phyloP scores from a whole-genome alignment of 176 grass and related monocot genomes.

The Avena atlantica region DNA sequence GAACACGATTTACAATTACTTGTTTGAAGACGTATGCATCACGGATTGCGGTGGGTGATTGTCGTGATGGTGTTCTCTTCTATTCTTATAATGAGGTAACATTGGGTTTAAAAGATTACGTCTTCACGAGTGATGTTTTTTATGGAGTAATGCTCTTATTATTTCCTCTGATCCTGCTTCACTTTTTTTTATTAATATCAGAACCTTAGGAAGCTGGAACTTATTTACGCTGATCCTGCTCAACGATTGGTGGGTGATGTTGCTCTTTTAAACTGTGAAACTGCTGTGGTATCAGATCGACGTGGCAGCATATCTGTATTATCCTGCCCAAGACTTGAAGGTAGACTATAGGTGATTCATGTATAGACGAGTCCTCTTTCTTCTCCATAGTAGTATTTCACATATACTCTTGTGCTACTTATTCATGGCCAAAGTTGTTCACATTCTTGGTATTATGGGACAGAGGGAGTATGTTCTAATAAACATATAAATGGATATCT shows the following conservation, averaged over 20 bases:
- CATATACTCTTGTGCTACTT: conserved; percentile 9
- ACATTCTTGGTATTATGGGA: not conserved
- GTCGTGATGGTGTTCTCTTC: conserved; percentile 99
- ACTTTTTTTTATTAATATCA: conserved; percentile 36
- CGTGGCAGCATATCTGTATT: conserved; percentile 91
- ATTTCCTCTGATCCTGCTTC: conserved; percentile 33
- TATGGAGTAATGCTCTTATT: conserved; percentile 13
- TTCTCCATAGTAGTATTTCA: not conserved
- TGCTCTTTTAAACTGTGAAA: conserved; percentile 80
- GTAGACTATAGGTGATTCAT: conserved; percentile 37
- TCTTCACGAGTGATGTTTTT: conserved; percentile 42
- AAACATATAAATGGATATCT: conserved; percentile 15
- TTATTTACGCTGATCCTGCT: conserved; percentile 81
- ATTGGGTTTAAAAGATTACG: conserved; percentile 37
- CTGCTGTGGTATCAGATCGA: conserved; percentile 92
- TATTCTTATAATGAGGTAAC: conserved; percentile 90
- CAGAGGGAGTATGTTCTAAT: conserved; percentile 7
- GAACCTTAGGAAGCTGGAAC: conserved; percentile 80
- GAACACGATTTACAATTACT: conserved; percentile 89
- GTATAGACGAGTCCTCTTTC: not conserved
- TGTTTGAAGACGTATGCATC: conserved; percentile 81
- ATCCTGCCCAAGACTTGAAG: conserved; percentile 81
- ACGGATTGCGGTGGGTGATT: conserved; percentile 94
- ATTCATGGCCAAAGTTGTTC: conserved; percentile 1
- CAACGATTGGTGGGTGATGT: conserved; percentile 93